Conservation (phyloP, 495 filamentous ascomycete genomes). For the Coniosporium apollinis region DNA sequence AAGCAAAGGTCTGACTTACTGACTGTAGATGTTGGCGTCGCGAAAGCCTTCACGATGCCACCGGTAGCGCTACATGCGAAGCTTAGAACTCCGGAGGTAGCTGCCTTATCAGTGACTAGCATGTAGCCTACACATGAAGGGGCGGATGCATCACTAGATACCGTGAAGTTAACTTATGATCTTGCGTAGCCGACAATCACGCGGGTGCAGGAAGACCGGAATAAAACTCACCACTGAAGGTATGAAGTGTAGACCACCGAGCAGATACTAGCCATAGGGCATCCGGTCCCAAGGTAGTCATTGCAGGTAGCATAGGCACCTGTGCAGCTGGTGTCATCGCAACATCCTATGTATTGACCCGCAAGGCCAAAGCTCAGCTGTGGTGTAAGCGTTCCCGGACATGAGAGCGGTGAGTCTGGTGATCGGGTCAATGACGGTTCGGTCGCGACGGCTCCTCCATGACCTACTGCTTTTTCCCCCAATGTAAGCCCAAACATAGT, state of each 20-base stretch:
- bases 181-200: background rate
- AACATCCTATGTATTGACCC: background rate
- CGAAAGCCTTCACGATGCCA: background rate
- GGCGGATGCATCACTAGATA: background rate
- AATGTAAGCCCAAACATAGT: conserved; percentile 1
- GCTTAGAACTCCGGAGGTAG: background rate
- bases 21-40: background rate
- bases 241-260: conserved; percentile 1
- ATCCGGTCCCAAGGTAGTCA: background rate
- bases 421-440: background rate
- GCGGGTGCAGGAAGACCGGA: background rate
- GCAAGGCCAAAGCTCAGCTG: background rate
- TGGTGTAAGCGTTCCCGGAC: background rate
- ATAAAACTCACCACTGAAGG: background rate
- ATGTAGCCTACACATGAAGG: background rate
- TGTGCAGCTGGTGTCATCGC: conserved; percentile 1
- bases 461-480: conserved; percentile 1
- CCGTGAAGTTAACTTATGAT: background rate
- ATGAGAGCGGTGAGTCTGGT: conserved; percentile 2
- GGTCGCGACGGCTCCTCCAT: background rate
- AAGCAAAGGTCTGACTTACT: too few species aligned
- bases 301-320: background rate
- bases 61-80: background rate
- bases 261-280: background rate
- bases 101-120: background rate